Conservation (phyloP, 805 yeast genomes). For the Suhomyces pyralidae region DNA sequence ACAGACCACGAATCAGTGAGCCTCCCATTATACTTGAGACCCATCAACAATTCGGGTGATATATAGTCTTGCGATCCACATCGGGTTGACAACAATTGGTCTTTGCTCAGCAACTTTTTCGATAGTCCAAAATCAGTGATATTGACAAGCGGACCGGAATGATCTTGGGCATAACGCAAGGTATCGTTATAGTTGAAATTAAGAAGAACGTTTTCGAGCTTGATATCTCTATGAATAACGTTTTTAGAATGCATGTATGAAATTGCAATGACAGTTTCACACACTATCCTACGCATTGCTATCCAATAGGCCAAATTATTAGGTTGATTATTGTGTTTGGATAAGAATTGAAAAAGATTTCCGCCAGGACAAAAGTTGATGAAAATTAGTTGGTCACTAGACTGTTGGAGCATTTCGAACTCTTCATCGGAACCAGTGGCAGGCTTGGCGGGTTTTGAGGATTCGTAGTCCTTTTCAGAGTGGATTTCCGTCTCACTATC, state of each 20-base stretch:
- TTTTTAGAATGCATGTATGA: slow-evolving; percentile 63
- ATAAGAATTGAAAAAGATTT: slow-evolving; percentile 64
- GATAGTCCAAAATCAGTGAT: slow-evolving; percentile 90
- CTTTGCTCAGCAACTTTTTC: slow-evolving; percentile 56
- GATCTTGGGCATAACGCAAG: not conserved
- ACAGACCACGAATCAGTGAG: slow-evolving; percentile 93
- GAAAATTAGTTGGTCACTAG: slow-evolving; percentile 47
- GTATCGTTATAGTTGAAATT: slow-evolving; percentile 27
- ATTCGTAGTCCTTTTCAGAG: slow-evolving; percentile 1
- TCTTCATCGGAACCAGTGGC: slow-evolving; percentile 10
- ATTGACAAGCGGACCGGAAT: slow-evolving; percentile 43
- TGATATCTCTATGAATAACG: slow-evolving; percentile 88
- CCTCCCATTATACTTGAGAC: slow-evolving; percentile 86
- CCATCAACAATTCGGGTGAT: slow-evolving; percentile 89
- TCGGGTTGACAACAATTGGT: slow-evolving; percentile 72
- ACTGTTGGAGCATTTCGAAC: slow-evolving; percentile 10
- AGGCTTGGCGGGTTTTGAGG: not conserved
- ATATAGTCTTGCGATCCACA: slow-evolving; percentile 98
- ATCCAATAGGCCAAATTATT: slow-evolving; percentile 37
- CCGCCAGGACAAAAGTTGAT: slow-evolving; percentile 84
- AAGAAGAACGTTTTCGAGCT: slow-evolving; percentile 77
- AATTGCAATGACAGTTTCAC: slow-evolving; percentile 69
- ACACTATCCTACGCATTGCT: slow-evolving; percentile 59
- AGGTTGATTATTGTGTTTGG: slow-evolving; percentile 36
- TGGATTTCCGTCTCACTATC: slow-evolving; percentile 17